These are phyloP conservation scores for Chenopodium formosanum DNA, from an alignment of 148 eudicot species.

Conservation along the genomic window DNA sequence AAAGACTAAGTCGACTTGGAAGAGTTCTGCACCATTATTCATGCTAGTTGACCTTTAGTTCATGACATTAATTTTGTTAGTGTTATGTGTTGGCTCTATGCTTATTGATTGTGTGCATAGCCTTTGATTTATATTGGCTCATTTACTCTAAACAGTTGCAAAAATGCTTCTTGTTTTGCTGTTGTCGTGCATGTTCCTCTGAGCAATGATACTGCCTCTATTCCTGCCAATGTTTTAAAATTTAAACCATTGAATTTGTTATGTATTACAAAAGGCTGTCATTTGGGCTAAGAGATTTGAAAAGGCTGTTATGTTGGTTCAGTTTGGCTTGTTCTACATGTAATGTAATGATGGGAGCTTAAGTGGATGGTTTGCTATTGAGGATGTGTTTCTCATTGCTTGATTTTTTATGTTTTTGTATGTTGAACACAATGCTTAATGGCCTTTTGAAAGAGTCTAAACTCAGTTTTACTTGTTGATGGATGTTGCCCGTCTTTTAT, in stretches of 20 bases:
- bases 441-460: no score
- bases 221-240: neutral
- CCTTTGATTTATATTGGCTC: no score
- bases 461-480: neutral
- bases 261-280: neutral
- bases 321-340: neutral
- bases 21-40: neutral
- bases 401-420: no score
- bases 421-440: no score
- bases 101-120: neutral
- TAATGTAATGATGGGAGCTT: neutral
- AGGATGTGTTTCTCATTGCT: no score
- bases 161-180: neutral
- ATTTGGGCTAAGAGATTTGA: neutral
- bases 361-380: no score
- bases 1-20: neutral
- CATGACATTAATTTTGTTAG: neutral
- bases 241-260: neutral
- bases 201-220: neutral
- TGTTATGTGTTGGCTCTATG: neutral
- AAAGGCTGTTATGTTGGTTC: neutral
- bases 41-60: neutral
- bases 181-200: no score
- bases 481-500: neutral
- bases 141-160: no score